Percentiles rank a stretch among this genome's conserved stretches.
phyloP scores from a whole-genome alignment of 768 basidiomycete species.

The Candolleomyces eurysporus region DNA sequence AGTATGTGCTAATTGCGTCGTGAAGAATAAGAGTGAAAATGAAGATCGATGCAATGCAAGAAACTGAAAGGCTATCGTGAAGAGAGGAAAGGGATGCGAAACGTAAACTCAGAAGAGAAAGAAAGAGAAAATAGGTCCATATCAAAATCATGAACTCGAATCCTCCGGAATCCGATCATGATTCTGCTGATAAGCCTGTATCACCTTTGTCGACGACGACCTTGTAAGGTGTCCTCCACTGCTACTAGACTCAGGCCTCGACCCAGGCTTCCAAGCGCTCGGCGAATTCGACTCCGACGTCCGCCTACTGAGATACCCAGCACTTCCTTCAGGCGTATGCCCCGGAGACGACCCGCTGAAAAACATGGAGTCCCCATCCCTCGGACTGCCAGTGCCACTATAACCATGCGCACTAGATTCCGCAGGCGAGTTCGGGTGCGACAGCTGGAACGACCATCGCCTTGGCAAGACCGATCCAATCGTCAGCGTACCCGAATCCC shows the following conservation, averaged over 20 bases:
- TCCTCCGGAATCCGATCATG: conserved; percentile 4
- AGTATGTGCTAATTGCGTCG: background rate
- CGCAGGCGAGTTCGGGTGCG: conserved; percentile 9
- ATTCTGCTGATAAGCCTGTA: conserved; percentile 5
- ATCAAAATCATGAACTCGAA: conserved; percentile 6
- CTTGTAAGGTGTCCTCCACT: conserved; percentile 3
- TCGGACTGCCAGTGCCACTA: background rate
- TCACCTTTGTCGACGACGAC: conserved; percentile 6
- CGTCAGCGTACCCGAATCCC: conserved; percentile 37
- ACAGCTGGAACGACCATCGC: conserved; percentile 29
- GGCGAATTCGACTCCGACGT: conserved; percentile 2
- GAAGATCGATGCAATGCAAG: background rate
- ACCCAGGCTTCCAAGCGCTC: conserved; percentile 2
- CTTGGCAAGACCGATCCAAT: conserved; percentile 37
- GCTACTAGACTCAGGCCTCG: conserved; percentile 6
- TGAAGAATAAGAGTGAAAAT: background rate
- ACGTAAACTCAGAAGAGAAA: background rate
- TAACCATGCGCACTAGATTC: conserved; percentile 8
- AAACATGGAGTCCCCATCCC: background rate
- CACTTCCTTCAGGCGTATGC: conserved; percentile 10
- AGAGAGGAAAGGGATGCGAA: conserved; percentile 1
- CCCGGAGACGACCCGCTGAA: conserved; percentile 1
- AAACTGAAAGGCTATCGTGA: background rate
- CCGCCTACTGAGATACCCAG: background rate
- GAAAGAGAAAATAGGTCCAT: conserved; percentile 1